Evolutionary conservation across 1,284 basidiomycete species (phyloP), one percentile per base, ranked within the genome.

Genomic region (Cutaneotrichosporon sp.): DNA sequence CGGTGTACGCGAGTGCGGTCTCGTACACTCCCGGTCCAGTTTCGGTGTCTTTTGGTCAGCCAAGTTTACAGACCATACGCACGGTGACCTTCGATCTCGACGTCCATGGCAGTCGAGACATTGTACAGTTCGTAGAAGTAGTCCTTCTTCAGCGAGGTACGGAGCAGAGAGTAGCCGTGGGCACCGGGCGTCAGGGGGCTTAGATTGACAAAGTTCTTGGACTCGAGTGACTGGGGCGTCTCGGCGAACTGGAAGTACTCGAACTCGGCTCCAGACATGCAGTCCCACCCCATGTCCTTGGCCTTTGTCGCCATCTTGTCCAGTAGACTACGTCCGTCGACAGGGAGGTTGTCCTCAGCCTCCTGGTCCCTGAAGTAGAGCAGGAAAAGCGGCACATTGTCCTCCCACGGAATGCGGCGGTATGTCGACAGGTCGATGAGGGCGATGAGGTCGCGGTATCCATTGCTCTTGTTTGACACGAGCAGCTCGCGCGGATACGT

Each of bases 191-290:
- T 97, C 33, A 97, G 75, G 4, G 92, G 84, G 17, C 82, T 79
- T 12, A 97, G 78, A 54, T 82, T 77, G 8, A 77, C 78, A 68
- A 88, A 97, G 11, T 81, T 81, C 78, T 98, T 98, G 60, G 87
- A 80, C 9, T 83, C 82, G 1, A 84, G 75, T 12, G 82, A 82
- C 29, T 85, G 76, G 0, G 91, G 80, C 0, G 88, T 92, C 75
- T 96, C 92, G 79, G 87, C 84, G 76, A 91, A 96, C 76, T 97
- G 92, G 74, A 94, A 97, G 76, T 93, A 97, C 87, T 97, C 93
- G 65, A 90, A 97, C 75, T 97, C 92, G 26, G 89, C 84, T 3
- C 90, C 91, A 10, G 88, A 84, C 66, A 85, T 81, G 64, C 84
- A 85, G 27, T 80, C 75, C 64, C 80, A 83, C 5, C 82, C 84